Conservation (phyloP, 139 green algal genomes). For the Picochlorum sp. region DNA sequence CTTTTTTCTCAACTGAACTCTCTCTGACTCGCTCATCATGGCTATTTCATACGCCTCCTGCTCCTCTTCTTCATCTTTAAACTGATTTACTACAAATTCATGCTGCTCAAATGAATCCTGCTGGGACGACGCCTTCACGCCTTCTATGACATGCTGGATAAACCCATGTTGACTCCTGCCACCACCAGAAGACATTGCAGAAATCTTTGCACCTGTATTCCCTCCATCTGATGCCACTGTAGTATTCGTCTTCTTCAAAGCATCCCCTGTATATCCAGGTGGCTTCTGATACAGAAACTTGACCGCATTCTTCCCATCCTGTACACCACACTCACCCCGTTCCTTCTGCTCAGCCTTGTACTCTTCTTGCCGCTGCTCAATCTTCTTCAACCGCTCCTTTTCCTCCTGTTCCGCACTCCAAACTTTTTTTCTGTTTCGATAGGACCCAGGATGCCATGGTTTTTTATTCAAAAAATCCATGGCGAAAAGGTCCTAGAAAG, state of each 20-base stretch:
- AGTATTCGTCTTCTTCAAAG: constrained; percentile 22
- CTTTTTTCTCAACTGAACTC: neutral
- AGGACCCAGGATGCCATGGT: constrained; percentile 79
- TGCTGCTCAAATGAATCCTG: constrained; percentile 15
- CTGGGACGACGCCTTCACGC: neutral
- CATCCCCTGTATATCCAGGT: constrained; percentile 40
- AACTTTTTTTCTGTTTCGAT: constrained; percentile 60
- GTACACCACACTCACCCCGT: constrained; percentile 49
- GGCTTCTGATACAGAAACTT: constrained; percentile 74
- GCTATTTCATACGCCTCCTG: constrained; percentile 12
- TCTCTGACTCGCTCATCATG: constrained; percentile 15
- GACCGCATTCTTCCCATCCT: constrained; percentile 43
- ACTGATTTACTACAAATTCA: constrained; percentile 44
- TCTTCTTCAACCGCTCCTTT: constrained; percentile 31
- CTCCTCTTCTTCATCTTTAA: constrained; percentile 21
- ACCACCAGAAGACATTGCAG: no score
- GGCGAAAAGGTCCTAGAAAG: no score
- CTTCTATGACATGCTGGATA: neutral
- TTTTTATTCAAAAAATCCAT: constrained; percentile 66
- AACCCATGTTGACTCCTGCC: no score
- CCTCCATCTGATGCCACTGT: constrained; percentile 10
- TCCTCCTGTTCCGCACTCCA: constrained; percentile 66
- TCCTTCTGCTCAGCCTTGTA: constrained; percentile 69
- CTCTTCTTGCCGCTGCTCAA: constrained; percentile 47
- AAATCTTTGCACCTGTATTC: neutral